Base-by-base conservation (phyloP, 202 grass and related monocot species). In the Digitaria exilis region DNA sequence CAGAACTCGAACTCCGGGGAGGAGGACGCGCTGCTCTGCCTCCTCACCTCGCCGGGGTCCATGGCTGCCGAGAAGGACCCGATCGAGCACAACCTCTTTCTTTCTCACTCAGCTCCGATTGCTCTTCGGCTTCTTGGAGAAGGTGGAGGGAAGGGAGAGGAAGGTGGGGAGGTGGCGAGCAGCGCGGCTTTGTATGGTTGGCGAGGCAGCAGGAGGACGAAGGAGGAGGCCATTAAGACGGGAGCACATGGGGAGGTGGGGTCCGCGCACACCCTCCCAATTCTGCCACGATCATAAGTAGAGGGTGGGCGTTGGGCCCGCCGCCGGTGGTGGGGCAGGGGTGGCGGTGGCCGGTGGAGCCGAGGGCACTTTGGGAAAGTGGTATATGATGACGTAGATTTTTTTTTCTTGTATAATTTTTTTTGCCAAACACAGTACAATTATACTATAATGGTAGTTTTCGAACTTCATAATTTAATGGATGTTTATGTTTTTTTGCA, bases 1-100 rank as follows among this genome's bases (percentile, higher is more conserved):
- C 91, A 97, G 94, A 97, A 97, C 77, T 91, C 78, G 85, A 97
- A 97, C 80, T 97, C 94, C 6, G 87, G 63, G 2, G 87, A 94
- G 34, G 90, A 92, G 48, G 87, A 85, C 13, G 51, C 68, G 73
- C 83, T 93, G 80, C 91, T 92, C 7, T n/a, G n/a, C n/a, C 87
- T 35, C 71, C 50, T 75, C 66, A 8, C 50, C 43, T 71, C 68
- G 58, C 60, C 75, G 16, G 24, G 81, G 30, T 84, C 79, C 85
- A 80, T 67, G 9, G 50, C 15, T 17, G 21, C 60, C 7, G 3
- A 18, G 41, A 43, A 46, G 24, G 25, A 2, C 0, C 22, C 24
- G n/a, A n/a, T n/a, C n/a, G 56, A 2, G 25, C 25, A 29, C 7
- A 8, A 48, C 15, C 68, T 4, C 6, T 6, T 24, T 17, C 59